phyloP scores from a whole-genome alignment of 2,329 filamentous ascomycete species.

The Leptoxyphium fumago region DNA sequence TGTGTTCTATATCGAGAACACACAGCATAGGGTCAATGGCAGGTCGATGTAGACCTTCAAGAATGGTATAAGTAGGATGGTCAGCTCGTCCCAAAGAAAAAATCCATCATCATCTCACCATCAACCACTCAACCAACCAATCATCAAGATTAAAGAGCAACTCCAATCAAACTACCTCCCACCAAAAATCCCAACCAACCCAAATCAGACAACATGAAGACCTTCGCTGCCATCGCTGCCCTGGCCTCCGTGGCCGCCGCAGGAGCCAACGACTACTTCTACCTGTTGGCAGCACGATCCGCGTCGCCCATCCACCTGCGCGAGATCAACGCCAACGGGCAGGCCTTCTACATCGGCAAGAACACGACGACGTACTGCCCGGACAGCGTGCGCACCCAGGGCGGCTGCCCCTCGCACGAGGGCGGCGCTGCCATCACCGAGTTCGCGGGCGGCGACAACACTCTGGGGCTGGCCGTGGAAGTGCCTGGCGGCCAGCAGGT shows the following conservation, averaged over 20 bases:
- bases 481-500: slow-evolving; percentile 18
- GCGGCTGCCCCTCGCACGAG: slow-evolving; percentile 11
- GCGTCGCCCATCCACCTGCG: slow-evolving; percentile 15
- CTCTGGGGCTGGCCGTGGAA: slow-evolving; percentile 9
- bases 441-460: slow-evolving; percentile 6
- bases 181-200: not conserved
- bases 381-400: slow-evolving; percentile 4
- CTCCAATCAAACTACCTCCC: not conserved
- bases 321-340: slow-evolving; percentile 11
- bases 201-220: slow-evolving; percentile 11
- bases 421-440: slow-evolving; percentile 3
- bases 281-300: slow-evolving; percentile 13
- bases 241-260: slow-evolving; percentile 1
- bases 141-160: no score
- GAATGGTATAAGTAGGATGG: no score
- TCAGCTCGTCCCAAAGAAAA: no score
- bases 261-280: slow-evolving; percentile 8
- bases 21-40: no score
- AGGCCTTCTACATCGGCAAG: slow-evolving; percentile 17
- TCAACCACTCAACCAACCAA: no score
- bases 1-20: no score
- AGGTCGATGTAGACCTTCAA: no score
- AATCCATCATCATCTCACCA: no score
- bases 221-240: slow-evolving; percentile 6
- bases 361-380: slow-evolving; percentile 18